Conservation (phyloP, 345 rosid species). For the Ricinus communis region DNA sequence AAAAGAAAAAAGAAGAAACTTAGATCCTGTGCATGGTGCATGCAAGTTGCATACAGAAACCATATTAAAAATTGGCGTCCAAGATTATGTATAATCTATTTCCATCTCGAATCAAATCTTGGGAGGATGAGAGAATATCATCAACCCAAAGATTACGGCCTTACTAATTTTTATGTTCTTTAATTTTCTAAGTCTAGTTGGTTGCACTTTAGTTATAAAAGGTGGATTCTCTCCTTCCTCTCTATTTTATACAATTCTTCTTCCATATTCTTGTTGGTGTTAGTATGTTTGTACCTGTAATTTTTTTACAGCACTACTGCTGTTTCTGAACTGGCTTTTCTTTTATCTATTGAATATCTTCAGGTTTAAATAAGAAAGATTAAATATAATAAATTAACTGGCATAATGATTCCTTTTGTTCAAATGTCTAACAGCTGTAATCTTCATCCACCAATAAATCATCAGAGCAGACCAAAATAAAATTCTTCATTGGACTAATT, state of each 20-base stretch:
- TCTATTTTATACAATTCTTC: background rate
- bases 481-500: background rate
- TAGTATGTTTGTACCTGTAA: background rate
- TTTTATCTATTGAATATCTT: background rate
- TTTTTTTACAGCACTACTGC: background rate
- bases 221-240: background rate
- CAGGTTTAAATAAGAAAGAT: too few species aligned
- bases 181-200: background rate
- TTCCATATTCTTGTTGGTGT: background rate
- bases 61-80: background rate
- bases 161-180: background rate
- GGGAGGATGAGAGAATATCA: conserved; percentile 4
- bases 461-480: background rate
- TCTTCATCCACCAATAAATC: background rate
- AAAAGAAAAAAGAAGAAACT: background rate
- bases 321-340: background rate
- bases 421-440: background rate
- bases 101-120: conserved; percentile 34
- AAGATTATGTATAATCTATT: background rate
- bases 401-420: too few species aligned
- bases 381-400: background rate
- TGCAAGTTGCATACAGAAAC: conserved; percentile 22
- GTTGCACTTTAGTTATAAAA: conserved; percentile 3
- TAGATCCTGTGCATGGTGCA: conserved; percentile 16
- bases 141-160: conserved; percentile 20